phyloP scores from a whole-genome alignment of 2,329 filamentous ascomycete species.

The Talaromyces sp. region DNA sequence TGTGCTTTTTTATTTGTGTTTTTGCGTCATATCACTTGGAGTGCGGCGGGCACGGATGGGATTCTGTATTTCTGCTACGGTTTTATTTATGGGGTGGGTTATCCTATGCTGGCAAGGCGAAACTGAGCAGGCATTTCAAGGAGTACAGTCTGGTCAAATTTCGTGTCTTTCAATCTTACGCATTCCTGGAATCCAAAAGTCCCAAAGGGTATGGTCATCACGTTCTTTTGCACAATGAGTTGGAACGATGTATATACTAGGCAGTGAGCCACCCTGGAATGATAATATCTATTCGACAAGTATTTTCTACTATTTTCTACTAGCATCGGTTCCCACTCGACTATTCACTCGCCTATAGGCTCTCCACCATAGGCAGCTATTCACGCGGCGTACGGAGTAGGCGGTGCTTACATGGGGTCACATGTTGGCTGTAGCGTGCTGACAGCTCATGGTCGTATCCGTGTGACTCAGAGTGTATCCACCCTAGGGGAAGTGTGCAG shows the following conservation, averaged over 20 bases:
- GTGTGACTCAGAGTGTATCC: neutral
- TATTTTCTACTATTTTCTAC: neutral
- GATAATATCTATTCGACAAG: neutral
- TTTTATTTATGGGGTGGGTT: neutral
- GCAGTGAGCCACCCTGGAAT: neutral
- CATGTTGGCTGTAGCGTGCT: neutral
- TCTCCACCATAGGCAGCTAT: neutral
- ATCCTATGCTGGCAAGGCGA: constrained; percentile 7
- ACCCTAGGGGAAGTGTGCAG: neutral
- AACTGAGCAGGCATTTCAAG: constrained; percentile 3
- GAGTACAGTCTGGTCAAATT: constrained; percentile 3
- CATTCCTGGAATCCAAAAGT: neutral
- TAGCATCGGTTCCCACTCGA: too few species aligned
- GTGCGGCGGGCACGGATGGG: constrained; percentile 4
- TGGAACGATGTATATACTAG: neutral
- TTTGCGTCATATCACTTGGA: constrained; percentile 10
- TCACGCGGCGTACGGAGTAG: neutral
- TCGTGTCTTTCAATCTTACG: neutral
- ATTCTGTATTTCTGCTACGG: constrained; percentile 11
- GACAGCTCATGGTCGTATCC: neutral
- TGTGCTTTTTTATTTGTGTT: neutral
- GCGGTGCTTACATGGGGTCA: neutral
- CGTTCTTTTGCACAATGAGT: neutral
- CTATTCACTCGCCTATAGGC: neutral
- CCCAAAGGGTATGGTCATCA: neutral